Evolutionary conservation across 768 basidiomycete genomes (phyloP).

Genomic region (Hysterangium stoloniferum): DNA sequence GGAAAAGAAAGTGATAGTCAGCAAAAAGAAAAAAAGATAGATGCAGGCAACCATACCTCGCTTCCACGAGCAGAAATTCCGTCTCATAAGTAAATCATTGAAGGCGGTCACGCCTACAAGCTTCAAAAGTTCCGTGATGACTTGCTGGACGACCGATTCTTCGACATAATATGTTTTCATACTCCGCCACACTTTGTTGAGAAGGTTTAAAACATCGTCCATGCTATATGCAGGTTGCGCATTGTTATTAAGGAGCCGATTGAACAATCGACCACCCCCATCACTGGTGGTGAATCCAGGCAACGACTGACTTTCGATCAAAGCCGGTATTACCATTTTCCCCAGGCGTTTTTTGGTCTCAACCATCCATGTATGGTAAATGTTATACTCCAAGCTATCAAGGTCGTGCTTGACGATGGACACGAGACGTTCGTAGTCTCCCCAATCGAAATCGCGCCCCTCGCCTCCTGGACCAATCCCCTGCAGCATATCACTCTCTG

Average conservation of each 20-base stretch:
- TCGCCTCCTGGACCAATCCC: slow-evolving; percentile 97
- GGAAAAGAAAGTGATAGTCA: slow-evolving; percentile 1
- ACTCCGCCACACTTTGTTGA: slow-evolving; percentile 98
- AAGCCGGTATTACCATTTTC: slow-evolving; percentile 98
- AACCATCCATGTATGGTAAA: slow-evolving; percentile 99
- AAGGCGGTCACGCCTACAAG: slow-evolving; percentile 95
- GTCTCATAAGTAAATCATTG: slow-evolving; percentile 95
- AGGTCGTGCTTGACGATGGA: slow-evolving; percentile 99
- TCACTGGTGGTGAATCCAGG: slow-evolving; percentile 97
- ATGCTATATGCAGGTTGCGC: slow-evolving; percentile 88
- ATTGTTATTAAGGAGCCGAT: slow-evolving; percentile 82
- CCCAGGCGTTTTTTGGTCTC: slow-evolving; percentile 93
- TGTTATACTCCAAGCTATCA: slow-evolving; percentile 97
- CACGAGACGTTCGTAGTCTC: slow-evolving; percentile 92
- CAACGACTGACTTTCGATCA: slow-evolving; percentile 95
- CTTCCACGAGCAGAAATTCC: slow-evolving; percentile 99
- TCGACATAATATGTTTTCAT: slow-evolving; percentile 99
- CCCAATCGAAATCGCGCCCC: slow-evolving; percentile 92
- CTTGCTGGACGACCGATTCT: slow-evolving; percentile 92
- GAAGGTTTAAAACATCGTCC: slow-evolving; percentile 94
- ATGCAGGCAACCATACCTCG: slow-evolving; percentile 53
- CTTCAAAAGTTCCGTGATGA: slow-evolving; percentile 89
- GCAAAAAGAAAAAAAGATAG: background rate
- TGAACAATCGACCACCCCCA: slow-evolving; percentile 88
- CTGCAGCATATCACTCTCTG: slow-evolving; percentile 97